Percentiles rank a stretch among this genome's conserved stretches.
Evolutionary conservation across 441 rosid species (phyloP).

Genomic region (Macaranga tanarius): DNA sequence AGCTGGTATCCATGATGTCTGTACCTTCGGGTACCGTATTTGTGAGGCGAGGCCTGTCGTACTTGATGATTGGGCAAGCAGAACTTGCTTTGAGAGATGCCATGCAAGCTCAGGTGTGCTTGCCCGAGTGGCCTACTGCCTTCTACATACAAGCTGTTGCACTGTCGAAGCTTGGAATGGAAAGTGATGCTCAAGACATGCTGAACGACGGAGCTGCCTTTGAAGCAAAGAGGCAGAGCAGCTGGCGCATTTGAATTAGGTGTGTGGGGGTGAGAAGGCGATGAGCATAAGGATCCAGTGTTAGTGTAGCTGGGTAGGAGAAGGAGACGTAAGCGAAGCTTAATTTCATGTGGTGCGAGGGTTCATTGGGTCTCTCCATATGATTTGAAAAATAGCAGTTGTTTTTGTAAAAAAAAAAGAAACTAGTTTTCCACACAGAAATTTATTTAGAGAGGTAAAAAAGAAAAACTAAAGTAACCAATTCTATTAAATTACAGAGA

Average conservation of each 20-base stretch:
- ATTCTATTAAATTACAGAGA: too few relatives aligned
- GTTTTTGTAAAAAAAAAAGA: neutral
- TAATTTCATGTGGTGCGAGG: slow-evolving; percentile 14
- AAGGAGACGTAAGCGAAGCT: slow-evolving; percentile 11
- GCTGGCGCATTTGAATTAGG: slow-evolving; percentile 31
- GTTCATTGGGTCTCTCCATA: neutral
- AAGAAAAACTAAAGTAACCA: neutral
- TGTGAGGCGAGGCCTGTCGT: slow-evolving; percentile 75
- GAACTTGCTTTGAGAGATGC: slow-evolving; percentile 93
- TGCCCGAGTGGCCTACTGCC: slow-evolving; percentile 95
- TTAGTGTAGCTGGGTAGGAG: neutral
- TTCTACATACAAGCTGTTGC: slow-evolving; percentile 97
- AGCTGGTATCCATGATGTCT: slow-evolving; percentile 80
- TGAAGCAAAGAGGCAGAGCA: slow-evolving; percentile 77
- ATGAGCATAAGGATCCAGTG: neutral
- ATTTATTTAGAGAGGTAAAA: slow-evolving; percentile 15
- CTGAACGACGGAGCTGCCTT: slow-evolving; percentile 88
- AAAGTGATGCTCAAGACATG: slow-evolving; percentile 97
- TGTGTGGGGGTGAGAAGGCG: neutral
- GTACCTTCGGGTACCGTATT: slow-evolving; percentile 88
- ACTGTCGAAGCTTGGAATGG: slow-evolving; percentile 93
- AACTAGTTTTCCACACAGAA: slow-evolving; percentile 15
- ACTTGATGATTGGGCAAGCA: slow-evolving; percentile 73
- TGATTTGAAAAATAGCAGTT: neutral
- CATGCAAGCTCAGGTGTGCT: slow-evolving; percentile 96